Evolutionary conservation across 495 filamentous ascomycete genomes (phyloP).

Genomic region (Penicillium nucicola): DNA sequence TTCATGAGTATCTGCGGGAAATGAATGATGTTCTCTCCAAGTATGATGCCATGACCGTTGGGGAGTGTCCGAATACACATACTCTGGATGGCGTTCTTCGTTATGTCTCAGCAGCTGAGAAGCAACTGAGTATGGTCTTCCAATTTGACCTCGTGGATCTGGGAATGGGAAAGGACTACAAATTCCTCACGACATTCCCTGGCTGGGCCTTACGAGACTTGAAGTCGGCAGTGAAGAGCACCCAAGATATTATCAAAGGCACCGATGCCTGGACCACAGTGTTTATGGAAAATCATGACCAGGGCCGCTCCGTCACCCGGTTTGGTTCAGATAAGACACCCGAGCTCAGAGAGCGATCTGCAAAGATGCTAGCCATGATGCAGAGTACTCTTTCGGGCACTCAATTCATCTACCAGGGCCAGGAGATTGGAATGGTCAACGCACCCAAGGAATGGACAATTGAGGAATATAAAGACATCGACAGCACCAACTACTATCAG

Average conservation of each 20-base stretch:
- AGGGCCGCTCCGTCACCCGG: conserved; percentile 46
- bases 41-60: conserved; percentile 49
- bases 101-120: conserved; percentile 42
- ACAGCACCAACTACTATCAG: conserved; percentile 49
- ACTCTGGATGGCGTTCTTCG: conserved; percentile 41
- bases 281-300: conserved; percentile 41
- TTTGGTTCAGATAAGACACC: conserved; percentile 44
- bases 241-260: conserved; percentile 46
- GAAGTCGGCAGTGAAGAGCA: conserved; percentile 29
- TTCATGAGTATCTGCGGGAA: conserved; percentile 52
- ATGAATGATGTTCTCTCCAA: conserved; percentile 42
- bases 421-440: conserved; percentile 58
- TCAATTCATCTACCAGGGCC: conserved; percentile 54
- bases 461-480: conserved; percentile 52
- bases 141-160: conserved; percentile 51
- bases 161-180: conserved; percentile 35
- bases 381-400: conserved; percentile 49
- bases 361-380: conserved; percentile 53
- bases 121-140: conserved; percentile 55
- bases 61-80: conserved; percentile 47
- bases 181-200: conserved; percentile 35
- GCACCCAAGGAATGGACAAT: conserved; percentile 39
- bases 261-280: conserved; percentile 50
- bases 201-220: conserved; percentile 43
- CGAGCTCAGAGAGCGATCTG: conserved; percentile 38